phyloP scores from a whole-genome alignment of 2,329 filamentous ascomycete genomes.

The Apiospora sp. region DNA sequence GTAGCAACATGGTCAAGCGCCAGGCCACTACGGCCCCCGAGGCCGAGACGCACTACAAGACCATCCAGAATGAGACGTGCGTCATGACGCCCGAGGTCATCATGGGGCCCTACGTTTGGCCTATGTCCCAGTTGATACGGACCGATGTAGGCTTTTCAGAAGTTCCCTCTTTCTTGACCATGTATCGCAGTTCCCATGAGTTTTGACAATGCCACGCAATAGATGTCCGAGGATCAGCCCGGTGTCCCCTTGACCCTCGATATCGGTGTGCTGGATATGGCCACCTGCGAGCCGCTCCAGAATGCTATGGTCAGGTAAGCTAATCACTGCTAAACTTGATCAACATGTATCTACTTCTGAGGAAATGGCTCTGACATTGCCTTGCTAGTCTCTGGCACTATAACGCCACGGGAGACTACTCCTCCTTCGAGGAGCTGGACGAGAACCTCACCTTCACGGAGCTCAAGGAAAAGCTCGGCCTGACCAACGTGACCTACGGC shows the following conservation, averaged over 20 bases:
- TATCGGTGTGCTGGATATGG: conserved; percentile 26
- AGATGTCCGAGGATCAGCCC: conserved; percentile 25
- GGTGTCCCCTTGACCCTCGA: conserved; percentile 28
- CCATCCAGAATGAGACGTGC: conserved; percentile 8
- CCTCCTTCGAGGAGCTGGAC: not conserved
- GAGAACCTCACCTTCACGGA: conserved; percentile 1
- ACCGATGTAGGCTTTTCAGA: not conserved
- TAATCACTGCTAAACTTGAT: not conserved
- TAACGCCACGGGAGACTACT: conserved; percentile 25
- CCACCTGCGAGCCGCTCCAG: conserved; percentile 28
- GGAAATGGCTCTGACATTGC: not conserved
- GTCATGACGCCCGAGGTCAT: conserved; percentile 19
- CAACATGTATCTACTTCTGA: no score
- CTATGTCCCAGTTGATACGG: conserved; percentile 6
- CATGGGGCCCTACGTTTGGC: conserved; percentile 12
- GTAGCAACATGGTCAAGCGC: not conserved
- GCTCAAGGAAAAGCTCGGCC: not conserved
- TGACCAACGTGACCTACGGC: conserved; percentile 18
- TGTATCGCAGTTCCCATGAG: not conserved
- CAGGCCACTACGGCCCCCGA: conserved; percentile 2
- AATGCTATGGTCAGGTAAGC: conserved; percentile 20
- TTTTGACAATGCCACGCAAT: not conserved
- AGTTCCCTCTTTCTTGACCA: not conserved
- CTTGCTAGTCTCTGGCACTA: conserved; percentile 27
- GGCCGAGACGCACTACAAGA: conserved; percentile 3